These are phyloP conservation scores for Rutstroemia sp. DNA, from an alignment of 2,329 filamentous ascomycete species.

Conservation along the genomic window DNA sequence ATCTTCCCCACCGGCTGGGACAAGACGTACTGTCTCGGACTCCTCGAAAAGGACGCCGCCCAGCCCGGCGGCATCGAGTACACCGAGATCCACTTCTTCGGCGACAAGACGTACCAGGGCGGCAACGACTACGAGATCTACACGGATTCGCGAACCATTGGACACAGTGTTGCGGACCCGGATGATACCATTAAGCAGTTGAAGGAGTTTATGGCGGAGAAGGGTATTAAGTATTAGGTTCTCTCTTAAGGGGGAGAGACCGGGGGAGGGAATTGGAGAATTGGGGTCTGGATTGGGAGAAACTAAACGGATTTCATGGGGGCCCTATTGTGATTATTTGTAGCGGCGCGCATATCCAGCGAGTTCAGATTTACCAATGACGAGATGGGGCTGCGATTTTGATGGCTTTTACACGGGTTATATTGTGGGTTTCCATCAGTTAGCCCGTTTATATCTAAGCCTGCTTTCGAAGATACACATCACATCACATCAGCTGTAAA, in stretches of 20 bases:
- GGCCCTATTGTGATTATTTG: too few species aligned
- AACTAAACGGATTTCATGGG: too few species aligned
- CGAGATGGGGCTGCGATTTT: too few species aligned
- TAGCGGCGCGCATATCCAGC: too few species aligned
- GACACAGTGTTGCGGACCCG: conserved; percentile 74
- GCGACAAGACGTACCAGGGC: conserved; percentile 85
- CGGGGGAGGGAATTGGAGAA: neutral
- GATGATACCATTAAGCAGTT: conserved; percentile 75
- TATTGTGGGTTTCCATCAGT: too few species aligned
- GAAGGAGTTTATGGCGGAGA: conserved; percentile 64
- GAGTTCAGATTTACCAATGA: too few species aligned
- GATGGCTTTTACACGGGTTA: too few species aligned
- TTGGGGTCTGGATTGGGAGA: neutral
- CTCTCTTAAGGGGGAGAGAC: neutral
- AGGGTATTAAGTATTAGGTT: neutral
- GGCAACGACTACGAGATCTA: conserved; percentile 98
- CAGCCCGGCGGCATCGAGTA: conserved; percentile 65
- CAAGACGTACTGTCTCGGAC: conserved; percentile 92
- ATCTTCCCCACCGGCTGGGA: conserved; percentile 97
- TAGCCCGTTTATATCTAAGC: too few species aligned
- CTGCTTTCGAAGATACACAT: too few species aligned
- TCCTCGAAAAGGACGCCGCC: conserved; percentile 74
- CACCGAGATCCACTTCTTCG: conserved; percentile 93
- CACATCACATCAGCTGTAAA: too few species aligned
- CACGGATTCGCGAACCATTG: conserved; percentile 69